Percentiles rank a stretch among this genome's conserved stretches.
Evolutionary conservation across 192 early-diverging fungal genomes (phyloP).

Genomic region (Coemansia sp.): DNA sequence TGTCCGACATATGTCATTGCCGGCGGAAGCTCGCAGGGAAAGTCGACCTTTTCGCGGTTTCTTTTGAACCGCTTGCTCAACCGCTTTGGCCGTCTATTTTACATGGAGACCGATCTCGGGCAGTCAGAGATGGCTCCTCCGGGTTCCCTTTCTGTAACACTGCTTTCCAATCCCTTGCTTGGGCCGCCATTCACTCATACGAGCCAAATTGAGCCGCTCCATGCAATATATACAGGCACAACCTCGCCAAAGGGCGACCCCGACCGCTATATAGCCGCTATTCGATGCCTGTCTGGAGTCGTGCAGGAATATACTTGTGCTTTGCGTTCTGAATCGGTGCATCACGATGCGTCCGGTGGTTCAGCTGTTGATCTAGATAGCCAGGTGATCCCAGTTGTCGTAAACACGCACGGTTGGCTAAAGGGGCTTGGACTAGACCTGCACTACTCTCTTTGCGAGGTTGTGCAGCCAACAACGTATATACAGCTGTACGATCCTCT

Average conservation of each 20-base stretch:
- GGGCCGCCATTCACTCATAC: slow-evolving; percentile 85
- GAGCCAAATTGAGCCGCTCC: slow-evolving; percentile 57
- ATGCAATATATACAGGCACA: slow-evolving; percentile 75
- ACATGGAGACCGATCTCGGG: slow-evolving; percentile 90
- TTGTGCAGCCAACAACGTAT: slow-evolving; percentile 68
- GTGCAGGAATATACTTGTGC: slow-evolving; percentile 56
- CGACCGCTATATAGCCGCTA: slow-evolving; percentile 73
- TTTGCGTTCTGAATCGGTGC: background rate
- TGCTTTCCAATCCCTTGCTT: slow-evolving; percentile 69
- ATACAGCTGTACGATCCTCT: slow-evolving; percentile 57
- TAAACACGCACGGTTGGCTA: slow-evolving; percentile 96
- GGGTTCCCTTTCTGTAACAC: slow-evolving; percentile 78
- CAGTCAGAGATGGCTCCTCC: slow-evolving; percentile 86
- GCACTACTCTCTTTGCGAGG: slow-evolving; percentile 64
- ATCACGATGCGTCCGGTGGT: slow-evolving; percentile 11
- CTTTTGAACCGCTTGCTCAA: slow-evolving; percentile 76
- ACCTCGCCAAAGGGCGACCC: slow-evolving; percentile 78
- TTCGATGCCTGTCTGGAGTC: slow-evolving; percentile 61
- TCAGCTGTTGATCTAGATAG: slow-evolving; percentile 26
- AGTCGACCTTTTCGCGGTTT: slow-evolving; percentile 84
- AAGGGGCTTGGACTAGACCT: slow-evolving; percentile 88
- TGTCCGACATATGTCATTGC: slow-evolving; percentile 65
- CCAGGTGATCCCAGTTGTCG: slow-evolving; percentile 73
- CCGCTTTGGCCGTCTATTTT: slow-evolving; percentile 70
- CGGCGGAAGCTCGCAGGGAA: slow-evolving; percentile 83